Base-by-base conservation (phyloP, 1,284 basidiomycete species). In the Neolentinus lepideus region DNA sequence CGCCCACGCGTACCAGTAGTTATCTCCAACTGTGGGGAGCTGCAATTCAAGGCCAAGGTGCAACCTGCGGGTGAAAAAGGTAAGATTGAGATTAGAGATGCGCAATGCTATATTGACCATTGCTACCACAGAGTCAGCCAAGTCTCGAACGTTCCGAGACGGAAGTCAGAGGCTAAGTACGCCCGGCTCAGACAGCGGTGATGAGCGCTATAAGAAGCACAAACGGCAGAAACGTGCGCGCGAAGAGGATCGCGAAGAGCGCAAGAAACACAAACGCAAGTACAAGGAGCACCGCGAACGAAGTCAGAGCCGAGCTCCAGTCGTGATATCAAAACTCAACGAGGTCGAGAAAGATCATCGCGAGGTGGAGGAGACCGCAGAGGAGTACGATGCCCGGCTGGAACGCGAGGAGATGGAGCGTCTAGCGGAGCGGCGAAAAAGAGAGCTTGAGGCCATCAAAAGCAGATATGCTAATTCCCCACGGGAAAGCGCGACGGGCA, bases 11-110 rank as follows among this genome's bases (percentile, higher is more conserved):
- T 78, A 1, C 83, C 88, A 1, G 82, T 96, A 9, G 73, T 80
- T n/a, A 85, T 98, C 57, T 71, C 76, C 1, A 90, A 85, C 64
- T 93, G 89, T 56, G 94, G 94, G 22, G 90, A 97, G 69, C 81
- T 97, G 21, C 86, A 93, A 67, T 76, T 92, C 8, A 78, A 80
- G 45, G 75, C 74, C 61, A 74, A 74, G 55, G 58, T 61, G 47
- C 19, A 59, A 59, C 8, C 38, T 4, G 8, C 16, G 12, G 38
- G 43, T 60, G 54, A 24, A 62, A 62, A 27, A 54, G 47, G 35
- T 62, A 62, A 48, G 54, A 53, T 11, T 47, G 38, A 9, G 52
- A 57, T 27, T 53, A 60, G 55, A 56, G 54, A 43, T 43, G 16
- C 38, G 38, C 6, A 43, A 43, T 16, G 16, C 12, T 43, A 6